Evolutionary conservation across 495 filamentous ascomycete genomes (phyloP), one percentile per base, ranked within the genome.

Genomic region (Hypomontagnella monticulosa): DNA sequence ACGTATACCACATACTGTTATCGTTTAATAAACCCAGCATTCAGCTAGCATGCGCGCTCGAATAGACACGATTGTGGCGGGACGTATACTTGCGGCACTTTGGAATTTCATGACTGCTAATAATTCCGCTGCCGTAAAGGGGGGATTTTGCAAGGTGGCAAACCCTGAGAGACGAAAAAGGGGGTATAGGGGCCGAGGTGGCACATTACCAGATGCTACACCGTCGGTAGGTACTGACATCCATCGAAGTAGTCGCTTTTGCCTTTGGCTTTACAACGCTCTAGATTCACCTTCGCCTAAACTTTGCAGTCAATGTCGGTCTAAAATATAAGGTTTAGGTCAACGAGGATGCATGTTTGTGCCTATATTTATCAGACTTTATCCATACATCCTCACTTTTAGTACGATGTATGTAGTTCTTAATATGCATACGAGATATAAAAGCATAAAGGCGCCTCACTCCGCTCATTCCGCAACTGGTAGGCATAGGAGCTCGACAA

Each of bases 1-100:
- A 27, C 23, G 23, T 27, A 40, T 41, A 50, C 16, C 15, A 34
- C 18, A 40, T 44, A 34, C 44, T 27, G 23, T 49, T 60, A n/a
- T 50, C 48, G 32, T 51, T 18, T 43, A 63, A 41, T 43, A 63
- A 41, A 34, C 20, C 49, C 44, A 27, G 11, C 16, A 43, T 53
- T 62, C 53, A 67, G 54, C 48, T 58, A 40, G 32, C 19, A 47
- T 27, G 18, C 33, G 15, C n/a, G 19, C 52, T 53, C 27, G 36
- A 33, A 61, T 36, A 33, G 37, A 30, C 56, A 19, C 49, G 19
- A 48, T 47, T 46, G 32, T 56, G 56, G 43, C 32, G 55, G 23
- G 53, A 59, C 14, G 50, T 66, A 54, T 47, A 7, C 41, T 9
- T 44, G 41, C 41, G 27, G 41, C 37, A 61, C 48, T 47, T 53